Evolutionary conservation across 768 basidiomycete genomes (phyloP), one percentile per base, ranked within the genome.

Genomic region (Lanmaoa pseudosensibilis): DNA sequence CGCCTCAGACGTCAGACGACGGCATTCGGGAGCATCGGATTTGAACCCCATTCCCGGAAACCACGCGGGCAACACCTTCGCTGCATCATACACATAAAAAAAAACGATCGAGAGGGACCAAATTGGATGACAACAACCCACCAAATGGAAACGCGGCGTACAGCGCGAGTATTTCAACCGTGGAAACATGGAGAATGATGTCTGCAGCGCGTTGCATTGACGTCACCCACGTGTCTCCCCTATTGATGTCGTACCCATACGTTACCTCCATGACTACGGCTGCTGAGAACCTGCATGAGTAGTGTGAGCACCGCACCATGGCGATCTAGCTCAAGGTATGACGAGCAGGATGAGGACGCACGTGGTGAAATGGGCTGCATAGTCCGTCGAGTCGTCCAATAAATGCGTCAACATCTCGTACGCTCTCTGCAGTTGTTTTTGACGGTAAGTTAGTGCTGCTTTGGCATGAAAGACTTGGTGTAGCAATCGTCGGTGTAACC

Each of bases 41-140:
- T 68, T 65, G 57, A 69, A 63, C 4, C 55, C 47, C 47, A 70
- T 63, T 8, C 67, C 66, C 0, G 68, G 72, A 21, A 72, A 45
- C 70, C 70, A 72, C 5, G 45, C 49, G 0, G 64, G 69, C 23
- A 68, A 21, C 1, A 50, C 25, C n/a, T 39, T 52, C n/a, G 65
- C 70, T 70, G 25, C 3, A 37, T 18, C 30, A 19, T 16, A 46
- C 11, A 18, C 7, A 39, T 16, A n/a, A 52, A 2, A 50, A 46
- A 2, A 25, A 36, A 18, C 6, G 13, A 18, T 5, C 19, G 3
- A 21, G 21, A 25, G 16, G 9, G 4, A 41, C 3, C n/a, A 21
- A 19, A 40, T 13, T 25, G 16, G 9, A 40, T 19, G 15, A 8
- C 0, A 56, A 36, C 9, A 5, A 63, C 64, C 9, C 23, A 65